phyloP scores from a whole-genome alignment of 1,284 basidiomycete species.

The Melampsora americana region DNA sequence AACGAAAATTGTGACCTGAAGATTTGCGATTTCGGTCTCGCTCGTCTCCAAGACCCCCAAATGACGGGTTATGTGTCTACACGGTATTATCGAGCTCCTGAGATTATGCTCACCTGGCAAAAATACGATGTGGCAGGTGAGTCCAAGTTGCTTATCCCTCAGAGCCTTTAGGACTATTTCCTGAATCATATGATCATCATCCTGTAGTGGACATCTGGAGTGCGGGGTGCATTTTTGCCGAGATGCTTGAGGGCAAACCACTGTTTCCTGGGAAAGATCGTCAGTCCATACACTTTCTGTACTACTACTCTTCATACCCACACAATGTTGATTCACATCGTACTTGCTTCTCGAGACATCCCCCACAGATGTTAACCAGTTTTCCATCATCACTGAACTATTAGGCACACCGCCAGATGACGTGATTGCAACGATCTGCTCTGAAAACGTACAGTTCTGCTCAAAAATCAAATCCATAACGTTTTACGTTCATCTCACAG shows the following conservation, averaged over 20 bases:
- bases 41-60: conserved; percentile 88
- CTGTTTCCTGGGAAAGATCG: conserved; percentile 97
- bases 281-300: conserved; percentile 52
- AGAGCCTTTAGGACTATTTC: neutral
- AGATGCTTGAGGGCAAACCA: conserved; percentile 98
- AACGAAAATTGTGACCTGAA: conserved; percentile 99
- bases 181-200: neutral
- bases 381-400: conserved; percentile 98
- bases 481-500: neutral
- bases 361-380: conserved; percentile 91
- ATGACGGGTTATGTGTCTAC: conserved; percentile 99
- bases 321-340: neutral
- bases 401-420: conserved; percentile 97
- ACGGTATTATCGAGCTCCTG: conserved; percentile 95
- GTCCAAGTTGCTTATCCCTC: conserved; percentile 45
- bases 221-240: conserved; percentile 98
- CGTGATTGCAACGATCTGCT: conserved; percentile 97
- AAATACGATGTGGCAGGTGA: conserved; percentile 92
- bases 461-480: no score
- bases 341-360: conserved; percentile 18
- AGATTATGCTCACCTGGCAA: conserved; percentile 99
- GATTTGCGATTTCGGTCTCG: conserved; percentile 98
- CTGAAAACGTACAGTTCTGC: conserved; percentile 74
- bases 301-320: conserved; percentile 17
- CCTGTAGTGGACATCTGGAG: conserved; percentile 88